Base-by-base conservation (phyloP, 192 early-diverging fungal genomes). In the Powellomyces hirtus region DNA sequence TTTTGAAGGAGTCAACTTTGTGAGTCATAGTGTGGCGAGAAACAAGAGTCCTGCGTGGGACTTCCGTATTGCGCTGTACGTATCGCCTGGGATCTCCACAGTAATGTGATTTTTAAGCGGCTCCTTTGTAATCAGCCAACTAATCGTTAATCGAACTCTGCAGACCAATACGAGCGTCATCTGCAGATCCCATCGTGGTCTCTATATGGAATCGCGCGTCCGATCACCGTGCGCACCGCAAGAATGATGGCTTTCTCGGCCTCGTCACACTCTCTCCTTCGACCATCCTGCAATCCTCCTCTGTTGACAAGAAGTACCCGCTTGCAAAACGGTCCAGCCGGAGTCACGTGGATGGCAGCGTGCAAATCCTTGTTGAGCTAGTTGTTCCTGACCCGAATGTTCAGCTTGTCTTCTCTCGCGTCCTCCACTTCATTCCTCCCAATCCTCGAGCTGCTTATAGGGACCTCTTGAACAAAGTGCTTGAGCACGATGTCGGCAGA, bases 251-350 rank as follows among this genome's bases (percentile, higher is more conserved):
- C 5, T 72, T 72, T 34, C 59, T 72, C 4, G 70, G 70, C 26
- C 10, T 38, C 7, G 7, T 40, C 27, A 55, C 50, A 4, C 11
- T 70, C 49, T 33, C 60, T 4, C n/a, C 46, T 5, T n/a, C 59
- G 4, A 20, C 38, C 20, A 16, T 16, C n/a, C 30, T 70, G 6
- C 0, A 22, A 5, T 40, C 57, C 37, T 27, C 38, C 13, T 16
- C 27, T 31, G 24, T 37, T 0, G 44, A 42, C 13, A 30, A 18
- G 13, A 26, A n/a, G 13, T 49, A 42, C 18, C 26, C 44, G 11
- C 70, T 72, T 11, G 60, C 16, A 8, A 72, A 72, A 38, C 70
- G 70, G 7, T 72, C 70, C 6, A 13, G 36, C 24, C 61, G 62
- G 30, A 64, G 62, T 22, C 60, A 72, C 40, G 61, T 72, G 31